A percentile compares a stretch with the other conserved stretches of the same genome.
phyloP scores from a whole-genome alignment of 2,329 filamentous ascomycete genomes.

The Domatiomyces catenatus region DNA sequence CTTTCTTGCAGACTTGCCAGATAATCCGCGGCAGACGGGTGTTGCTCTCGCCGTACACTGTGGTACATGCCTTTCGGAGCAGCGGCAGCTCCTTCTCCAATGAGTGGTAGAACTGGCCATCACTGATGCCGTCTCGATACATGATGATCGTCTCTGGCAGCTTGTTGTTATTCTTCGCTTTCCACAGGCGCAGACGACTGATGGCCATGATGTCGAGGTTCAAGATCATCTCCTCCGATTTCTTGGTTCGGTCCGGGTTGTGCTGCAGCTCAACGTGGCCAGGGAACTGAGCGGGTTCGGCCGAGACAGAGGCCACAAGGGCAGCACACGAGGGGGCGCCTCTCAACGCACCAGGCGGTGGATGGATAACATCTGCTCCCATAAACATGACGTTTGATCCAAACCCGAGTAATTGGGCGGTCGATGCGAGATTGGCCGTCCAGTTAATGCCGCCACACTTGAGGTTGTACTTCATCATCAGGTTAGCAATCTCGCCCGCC shows the following conservation, averaged over 20 bases:
- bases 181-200: conserved; percentile 51
- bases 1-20: neutral
- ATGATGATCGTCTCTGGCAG: conserved; percentile 63
- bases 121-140: conserved; percentile 79
- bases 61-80: conserved; percentile 38
- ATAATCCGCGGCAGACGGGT: neutral
- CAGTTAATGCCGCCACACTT: conserved; percentile 43
- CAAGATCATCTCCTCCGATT: conserved; percentile 52
- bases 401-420: neutral
- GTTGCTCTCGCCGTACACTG: neutral
- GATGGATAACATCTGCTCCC: conserved; percentile 80
- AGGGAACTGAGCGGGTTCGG: conserved; percentile 60
- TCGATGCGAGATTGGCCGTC: neutral
- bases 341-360: conserved; percentile 47
- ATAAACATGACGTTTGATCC: conserved; percentile 55
- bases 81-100: conserved; percentile 47
- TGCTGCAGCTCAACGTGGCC: conserved; percentile 35
- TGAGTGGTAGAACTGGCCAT: conserved; percentile 62
- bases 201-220: conserved; percentile 47
- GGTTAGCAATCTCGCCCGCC: conserved; percentile 37
- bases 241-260: conserved; percentile 30
- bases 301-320: conserved; percentile 62
- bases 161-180: conserved; percentile 30
- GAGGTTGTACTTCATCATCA: conserved; percentile 65
- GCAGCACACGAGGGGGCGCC: conserved; percentile 58